These are phyloP conservation scores for Myxozyma geophila DNA, from an alignment of 805 yeast genomes.

Conservation along the genomic window DNA sequence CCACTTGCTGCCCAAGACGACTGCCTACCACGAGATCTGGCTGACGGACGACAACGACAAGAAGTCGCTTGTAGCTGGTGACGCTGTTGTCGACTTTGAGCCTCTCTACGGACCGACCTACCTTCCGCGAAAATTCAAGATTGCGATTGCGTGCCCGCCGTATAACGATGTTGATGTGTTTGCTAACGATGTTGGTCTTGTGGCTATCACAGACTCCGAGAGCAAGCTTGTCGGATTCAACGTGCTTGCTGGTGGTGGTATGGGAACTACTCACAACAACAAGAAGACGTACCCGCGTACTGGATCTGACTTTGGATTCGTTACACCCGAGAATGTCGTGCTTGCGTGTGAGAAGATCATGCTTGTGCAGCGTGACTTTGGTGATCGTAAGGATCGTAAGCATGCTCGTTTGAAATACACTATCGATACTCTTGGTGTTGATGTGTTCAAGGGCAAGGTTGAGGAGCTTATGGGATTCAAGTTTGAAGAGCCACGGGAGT, in stretches of 20 bases:
- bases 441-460: constrained; percentile 74
- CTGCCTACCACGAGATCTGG: constrained; percentile 98
- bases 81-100: constrained; percentile 78
- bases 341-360: constrained; percentile 86
- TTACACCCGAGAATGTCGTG: constrained; percentile 67
- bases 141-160: constrained; percentile 94
- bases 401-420: constrained; percentile 98
- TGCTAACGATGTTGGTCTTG: constrained; percentile 91
- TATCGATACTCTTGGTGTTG: constrained; percentile 91
- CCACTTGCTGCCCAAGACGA: constrained; percentile 83
- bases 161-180: constrained; percentile 95
- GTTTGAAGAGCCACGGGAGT: constrained; percentile 72
- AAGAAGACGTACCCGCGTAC: constrained; percentile 95
- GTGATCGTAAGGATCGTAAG: constrained; percentile 94
- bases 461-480: constrained; percentile 81
- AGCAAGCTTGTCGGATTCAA: constrained; percentile 73
- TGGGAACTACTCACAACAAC: constrained; percentile 98
- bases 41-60: constrained; percentile 73
- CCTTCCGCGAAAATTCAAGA: constrained; percentile 93
- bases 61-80: constrained; percentile 83
- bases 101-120: constrained; percentile 87
- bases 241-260: constrained; percentile 95
- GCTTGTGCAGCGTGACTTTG: constrained; percentile 92
- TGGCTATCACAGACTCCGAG: constrained; percentile 73
- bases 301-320: constrained; percentile 84